Evolutionary conservation across 2,329 filamentous ascomycete genomes (phyloP), one percentile per base, ranked within the genome.

Genomic region (Phyllosticta citriasiana): DNA sequence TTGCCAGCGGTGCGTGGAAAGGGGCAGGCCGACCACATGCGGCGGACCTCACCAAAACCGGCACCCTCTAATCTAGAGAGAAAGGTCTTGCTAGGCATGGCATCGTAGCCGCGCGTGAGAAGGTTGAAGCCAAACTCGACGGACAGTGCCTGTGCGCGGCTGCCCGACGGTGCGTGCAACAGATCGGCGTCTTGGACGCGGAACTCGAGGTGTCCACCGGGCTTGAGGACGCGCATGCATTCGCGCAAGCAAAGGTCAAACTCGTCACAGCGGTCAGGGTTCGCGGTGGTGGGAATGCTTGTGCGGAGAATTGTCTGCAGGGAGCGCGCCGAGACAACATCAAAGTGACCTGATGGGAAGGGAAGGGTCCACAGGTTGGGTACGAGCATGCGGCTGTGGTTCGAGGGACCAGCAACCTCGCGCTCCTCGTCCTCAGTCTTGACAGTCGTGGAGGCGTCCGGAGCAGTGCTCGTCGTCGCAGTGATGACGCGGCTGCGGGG

Each of bases 91-190:
- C 91, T 94, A 0, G 93, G 89, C 58, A 80, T 80, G 2, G 93
- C 86, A 71, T 97, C 94, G 72, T 97, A 97, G 30, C 93, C 93
- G 2, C 93, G 84, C 0, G 89, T 93, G 74, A 88, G 89, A 63
- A 99, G 86, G 58, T 89, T 87, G 78, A 94, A 95, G 51, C 88
- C 88, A 70, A 99, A 97, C 74, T 97, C 92, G 60, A 95, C 90
- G 56, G 88, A 88, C 72, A 94, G 88, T 54, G 91, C 90, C 62
- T 90, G 85, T 40, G 87, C 90, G 22, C 87, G 80, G 0, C 88
- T 86, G 0, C 92, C 92, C 0, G 91, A 85, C 0, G 92, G 91
- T 0, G 91, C 86, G 66, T 91, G 92, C 64, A 95, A 85, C 67
- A 99, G 86, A 69, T 96, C 91, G 1, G 91, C 88, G 73, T 99